A percentile compares a stretch with the other conserved stretches of the same genome.
Evolutionary conservation across 2,329 filamentous ascomycete genomes (phyloP).

Genomic region (Diaporthe helianthi): DNA sequence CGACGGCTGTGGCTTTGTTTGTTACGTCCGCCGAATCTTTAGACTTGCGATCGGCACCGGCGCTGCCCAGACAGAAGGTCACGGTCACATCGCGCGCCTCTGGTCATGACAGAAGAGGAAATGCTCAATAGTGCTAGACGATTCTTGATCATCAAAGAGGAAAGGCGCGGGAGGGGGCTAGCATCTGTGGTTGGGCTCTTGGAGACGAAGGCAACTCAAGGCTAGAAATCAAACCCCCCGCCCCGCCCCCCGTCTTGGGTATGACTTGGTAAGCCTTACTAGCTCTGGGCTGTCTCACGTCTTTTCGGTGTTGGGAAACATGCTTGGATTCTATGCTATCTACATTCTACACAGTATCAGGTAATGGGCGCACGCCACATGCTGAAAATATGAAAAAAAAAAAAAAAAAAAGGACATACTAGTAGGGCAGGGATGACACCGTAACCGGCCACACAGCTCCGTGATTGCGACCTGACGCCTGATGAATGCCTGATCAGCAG

Average conservation of each 20-base stretch:
- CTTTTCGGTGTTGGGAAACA: background rate
- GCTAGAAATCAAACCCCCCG: no score
- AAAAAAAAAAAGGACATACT: no score
- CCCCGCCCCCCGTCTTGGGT: conserved; percentile 6
- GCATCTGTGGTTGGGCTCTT: background rate
- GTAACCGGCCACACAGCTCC: background rate
- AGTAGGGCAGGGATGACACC: conserved; percentile 15
- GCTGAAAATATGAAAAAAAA: background rate
- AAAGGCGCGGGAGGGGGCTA: conserved; percentile 2
- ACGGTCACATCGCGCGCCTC: conserved; percentile 18
- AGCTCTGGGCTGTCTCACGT: conserved; percentile 18
- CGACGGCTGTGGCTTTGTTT: conserved; percentile 13
- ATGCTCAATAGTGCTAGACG: background rate
- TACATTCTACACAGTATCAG: conserved; percentile 11
- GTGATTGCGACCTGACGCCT: conserved; percentile 1
- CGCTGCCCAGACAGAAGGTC: conserved; percentile 16
- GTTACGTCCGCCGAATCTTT: conserved; percentile 10
- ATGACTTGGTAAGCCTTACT: conserved; percentile 13
- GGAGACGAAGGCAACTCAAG: background rate
- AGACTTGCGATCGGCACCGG: conserved; percentile 19
- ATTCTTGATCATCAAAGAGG: background rate
- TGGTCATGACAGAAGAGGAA: conserved; percentile 12
- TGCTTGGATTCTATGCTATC: conserved; percentile 12
- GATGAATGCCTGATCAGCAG: conserved; percentile 17
- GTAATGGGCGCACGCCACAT: background rate